Evolutionary conservation across 805 yeast genomes (phyloP).

Genomic region (Danielia reshetovae): DNA sequence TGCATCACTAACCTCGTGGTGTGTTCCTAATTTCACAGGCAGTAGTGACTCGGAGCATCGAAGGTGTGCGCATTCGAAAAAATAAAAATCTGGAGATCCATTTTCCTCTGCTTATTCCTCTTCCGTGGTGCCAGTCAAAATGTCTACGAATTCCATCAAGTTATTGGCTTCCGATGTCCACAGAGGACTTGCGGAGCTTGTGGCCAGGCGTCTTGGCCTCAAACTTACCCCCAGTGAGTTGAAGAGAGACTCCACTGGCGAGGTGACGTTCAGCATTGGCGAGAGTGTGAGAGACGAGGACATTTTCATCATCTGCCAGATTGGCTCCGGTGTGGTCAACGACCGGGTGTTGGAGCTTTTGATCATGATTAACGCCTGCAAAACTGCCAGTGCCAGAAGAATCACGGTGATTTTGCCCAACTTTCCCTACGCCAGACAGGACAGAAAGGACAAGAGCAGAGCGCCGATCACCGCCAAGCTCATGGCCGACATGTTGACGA

Average conservation of each 20-base stretch:
- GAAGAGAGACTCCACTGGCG: constrained; percentile 66
- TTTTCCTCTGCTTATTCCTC: too few relatives aligned
- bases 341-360: constrained; percentile 71
- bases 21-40: background rate
- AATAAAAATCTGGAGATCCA: background rate
- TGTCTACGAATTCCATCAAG: constrained; percentile 73
- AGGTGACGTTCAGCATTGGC: constrained; percentile 71
- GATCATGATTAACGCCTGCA: constrained; percentile 79
- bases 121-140: too few relatives aligned
- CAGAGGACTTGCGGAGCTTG: constrained; percentile 65
- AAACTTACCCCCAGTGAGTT: constrained; percentile 59
- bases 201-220: constrained; percentile 57
- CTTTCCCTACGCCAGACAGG: constrained; percentile 88
- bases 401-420: constrained; percentile 81
- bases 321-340: constrained; percentile 72
- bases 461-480: constrained; percentile 85
- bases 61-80: too few relatives aligned
- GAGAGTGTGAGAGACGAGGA: constrained; percentile 86
- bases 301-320: constrained; percentile 72
- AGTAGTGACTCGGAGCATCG: background rate
- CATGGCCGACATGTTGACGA: constrained; percentile 76
- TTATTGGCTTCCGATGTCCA: constrained; percentile 66
- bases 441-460: constrained; percentile 77
- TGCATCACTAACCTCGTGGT: too few relatives aligned
- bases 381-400: constrained; percentile 77